Evolutionary conservation across 495 filamentous ascomycete genomes (phyloP), one percentile per base, ranked within the genome.

Genomic region (Podospora tetraspora): DNA sequence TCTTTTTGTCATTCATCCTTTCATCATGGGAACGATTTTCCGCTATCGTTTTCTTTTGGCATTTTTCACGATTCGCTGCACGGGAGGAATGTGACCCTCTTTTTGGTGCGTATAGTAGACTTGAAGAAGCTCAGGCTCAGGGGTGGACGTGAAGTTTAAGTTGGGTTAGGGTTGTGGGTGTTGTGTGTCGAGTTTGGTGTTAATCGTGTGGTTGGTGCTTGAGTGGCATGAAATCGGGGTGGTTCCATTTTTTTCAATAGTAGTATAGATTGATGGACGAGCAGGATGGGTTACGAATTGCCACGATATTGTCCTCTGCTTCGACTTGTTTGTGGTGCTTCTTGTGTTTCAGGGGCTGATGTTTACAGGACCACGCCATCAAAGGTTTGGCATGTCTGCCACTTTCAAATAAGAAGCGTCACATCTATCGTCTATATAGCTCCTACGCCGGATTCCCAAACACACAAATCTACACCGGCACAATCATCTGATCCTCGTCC

Each of bases 401-500:
- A n/a, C 5, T 19, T 3, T 43, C 37, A 19, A 19, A 19, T 16
- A n/a, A n/a, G 16, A n/a, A 32, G 25, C 9, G n/a, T 16, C 10
- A 34, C 3, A 37, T 29, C 27, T 32, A 62, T 9, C 16, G 19
- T 32, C 27, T 30, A n/a, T 37, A n/a, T 52, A n/a, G 4, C 34
- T 29, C 12, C 57, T 34, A 4, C 22, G 62, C 72, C 61, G 67
- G 61, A 63, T 27, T 13, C 34, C 56, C 34, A 43, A 16, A 19
- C 13, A 30, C 29, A 25, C 34, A 63, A 59, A 16, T 64, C 43
- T 16, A 61, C 19, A 84, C 78, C 70, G 83, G 81, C 16, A 82
- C 76, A 64, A 84, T 78, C 73, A 74, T 73, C 25, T 80, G 71
- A 59, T 82, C 79, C 13, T 82, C 73, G 29, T 66, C 74, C 30